Base-by-base conservation (phyloP, 2,329 filamentous ascomycete genomes). In the Chaetomiaceae sp. region DNA sequence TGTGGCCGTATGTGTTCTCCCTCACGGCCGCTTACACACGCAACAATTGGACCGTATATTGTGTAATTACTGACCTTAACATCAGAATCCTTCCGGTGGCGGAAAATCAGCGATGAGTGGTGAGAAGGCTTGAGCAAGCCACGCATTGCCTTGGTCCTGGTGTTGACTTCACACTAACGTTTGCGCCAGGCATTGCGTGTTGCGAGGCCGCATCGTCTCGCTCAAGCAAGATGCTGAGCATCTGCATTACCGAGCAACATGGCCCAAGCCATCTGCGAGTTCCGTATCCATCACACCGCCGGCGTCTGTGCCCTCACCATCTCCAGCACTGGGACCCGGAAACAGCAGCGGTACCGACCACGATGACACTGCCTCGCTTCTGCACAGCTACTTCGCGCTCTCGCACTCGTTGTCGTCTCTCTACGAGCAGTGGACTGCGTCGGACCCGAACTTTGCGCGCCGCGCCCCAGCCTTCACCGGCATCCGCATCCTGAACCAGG, bases 81-180 rank as follows among this genome's bases (percentile, higher is more conserved):
- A 17, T 41, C n/a, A 54, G 52, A 98, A 65, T 95, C 91, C 0
- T 98, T 98, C 59, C 83, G 91, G 71, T 98, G 93, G 93, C 84
- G 84, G 51, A 89, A 90, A 62, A 79, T 88, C 39, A 77, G 81
- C 35, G 81, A 90, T 63, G 84, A 91, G 72, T 98, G 93, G 93
- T 86, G 58, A 39, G 49, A 17, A 15, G 8, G 18, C 8, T 30
- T 19, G 14, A 29, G 9, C 11, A 7, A 2, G 11, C 3, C 17
- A 33, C 17, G 5, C 20, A 3, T 6, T n/a, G n/a, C 7, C 15
- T 26, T 11, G n/a, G 5, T 24, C n/a, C 26, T 10, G 6, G 11
- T 3, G 26, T 12, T 49, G 5, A 9, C 22, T 9, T 52, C 24
- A 53, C 34, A 32, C 11, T 14, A 3, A n/a, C n/a, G n/a, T n/a